A percentile compares a stretch with the other conserved stretches of the same genome.
These are phyloP conservation scores for Auxenochlorella pyrenoidosa DNA, from an alignment of 139 green algal species.

Conservation along the genomic window DNA sequence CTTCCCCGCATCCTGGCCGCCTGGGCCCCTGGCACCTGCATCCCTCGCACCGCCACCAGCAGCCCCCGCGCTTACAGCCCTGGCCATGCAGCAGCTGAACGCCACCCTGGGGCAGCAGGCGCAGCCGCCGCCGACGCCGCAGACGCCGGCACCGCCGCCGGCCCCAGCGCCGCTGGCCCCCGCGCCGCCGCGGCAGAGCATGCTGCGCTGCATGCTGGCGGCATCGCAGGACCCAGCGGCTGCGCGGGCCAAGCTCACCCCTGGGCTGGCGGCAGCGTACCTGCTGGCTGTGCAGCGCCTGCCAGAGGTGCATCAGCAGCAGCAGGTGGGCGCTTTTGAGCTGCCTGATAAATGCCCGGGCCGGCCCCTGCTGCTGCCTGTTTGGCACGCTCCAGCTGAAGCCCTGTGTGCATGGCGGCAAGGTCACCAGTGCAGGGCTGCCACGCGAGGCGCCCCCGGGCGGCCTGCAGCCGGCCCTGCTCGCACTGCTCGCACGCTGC, in stretches of 20 bases:
- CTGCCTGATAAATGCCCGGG: too few species aligned
- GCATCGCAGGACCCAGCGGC: not conserved
- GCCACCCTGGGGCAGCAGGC: not conserved
- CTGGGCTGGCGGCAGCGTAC: not conserved
- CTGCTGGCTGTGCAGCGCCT: not conserved
- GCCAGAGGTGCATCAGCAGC: not conserved
- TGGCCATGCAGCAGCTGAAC: not conserved
- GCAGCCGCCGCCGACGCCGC: not conserved
- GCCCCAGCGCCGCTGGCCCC: not conserved
- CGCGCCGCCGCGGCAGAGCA: not conserved
- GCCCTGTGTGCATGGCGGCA: not conserved
- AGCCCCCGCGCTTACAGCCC: too few species aligned
- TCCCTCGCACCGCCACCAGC: too few species aligned
- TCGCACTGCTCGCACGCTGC: too few species aligned
- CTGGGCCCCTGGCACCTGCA: too few species aligned
- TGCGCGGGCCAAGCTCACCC: not conserved
- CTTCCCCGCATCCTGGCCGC: too few species aligned
- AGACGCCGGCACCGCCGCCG: not conserved
- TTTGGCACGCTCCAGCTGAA: not conserved
- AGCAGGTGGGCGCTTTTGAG: slow-evolving; percentile 7
- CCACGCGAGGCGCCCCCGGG: too few species aligned
- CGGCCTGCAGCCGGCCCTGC: too few species aligned
- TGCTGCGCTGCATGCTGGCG: not conserved
- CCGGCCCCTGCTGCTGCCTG: not conserved
- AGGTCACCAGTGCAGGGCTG: not conserved